phyloP scores from a whole-genome alignment of 805 yeast species.

The Saccharomycopsis vini region DNA sequence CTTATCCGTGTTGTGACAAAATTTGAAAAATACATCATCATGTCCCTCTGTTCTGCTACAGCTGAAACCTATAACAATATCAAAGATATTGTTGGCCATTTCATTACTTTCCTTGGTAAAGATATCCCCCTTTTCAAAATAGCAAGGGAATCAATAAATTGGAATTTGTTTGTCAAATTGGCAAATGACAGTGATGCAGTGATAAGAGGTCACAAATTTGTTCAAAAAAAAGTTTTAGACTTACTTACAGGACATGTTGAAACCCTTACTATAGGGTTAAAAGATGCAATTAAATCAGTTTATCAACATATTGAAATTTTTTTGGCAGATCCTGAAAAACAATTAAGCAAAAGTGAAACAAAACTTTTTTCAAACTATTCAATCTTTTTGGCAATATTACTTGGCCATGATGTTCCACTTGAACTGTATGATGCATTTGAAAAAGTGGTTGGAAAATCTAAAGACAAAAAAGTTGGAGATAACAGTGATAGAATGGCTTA shows the following conservation, averaged over 20 bases:
- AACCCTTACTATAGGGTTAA: background rate
- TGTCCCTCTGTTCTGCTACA: slow-evolving; percentile 5
- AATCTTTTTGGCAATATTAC: slow-evolving; percentile 4
- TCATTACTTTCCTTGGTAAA: background rate
- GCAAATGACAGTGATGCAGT: slow-evolving; percentile 47
- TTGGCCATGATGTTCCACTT: background rate
- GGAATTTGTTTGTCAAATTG: slow-evolving; percentile 34
- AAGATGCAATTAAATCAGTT: background rate
- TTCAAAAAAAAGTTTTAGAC: slow-evolving; percentile 57
- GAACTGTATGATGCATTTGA: background rate
- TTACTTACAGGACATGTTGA: slow-evolving; percentile 14
- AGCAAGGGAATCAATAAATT: slow-evolving; percentile 22
- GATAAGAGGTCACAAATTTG: slow-evolving; percentile 47
- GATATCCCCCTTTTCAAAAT: background rate
- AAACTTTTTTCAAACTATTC: slow-evolving; percentile 23
- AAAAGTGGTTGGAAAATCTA: background rate
- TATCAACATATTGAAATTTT: background rate
- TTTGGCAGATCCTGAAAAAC: background rate
- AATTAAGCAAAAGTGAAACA: background rate
- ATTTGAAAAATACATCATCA: slow-evolving; percentile 3
- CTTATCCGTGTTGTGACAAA: background rate
- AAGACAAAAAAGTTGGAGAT: background rate
- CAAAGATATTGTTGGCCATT: slow-evolving; percentile 1
- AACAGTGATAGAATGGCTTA: background rate
- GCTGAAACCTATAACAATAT: slow-evolving; percentile 7